phyloP scores from a whole-genome alignment of 1,139 yeast genomes.

The Suhomyces yuchorum region DNA sequence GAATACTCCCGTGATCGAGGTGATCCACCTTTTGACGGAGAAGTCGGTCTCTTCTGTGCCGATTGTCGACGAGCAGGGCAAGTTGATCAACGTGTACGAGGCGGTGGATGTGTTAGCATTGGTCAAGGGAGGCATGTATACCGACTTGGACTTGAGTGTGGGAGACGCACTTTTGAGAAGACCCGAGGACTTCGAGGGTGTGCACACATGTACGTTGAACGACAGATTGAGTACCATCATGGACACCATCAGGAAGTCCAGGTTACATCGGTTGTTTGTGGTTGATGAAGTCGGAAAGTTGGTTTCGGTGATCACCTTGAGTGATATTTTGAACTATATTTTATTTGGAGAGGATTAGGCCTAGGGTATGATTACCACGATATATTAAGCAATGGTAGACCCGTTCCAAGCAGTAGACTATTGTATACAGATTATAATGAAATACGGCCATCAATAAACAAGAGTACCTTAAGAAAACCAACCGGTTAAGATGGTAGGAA shows the following conservation, averaged over 20 bases:
- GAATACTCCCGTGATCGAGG: constrained; percentile 94
- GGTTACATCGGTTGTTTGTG: constrained; percentile 89
- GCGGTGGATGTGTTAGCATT: constrained; percentile 92
- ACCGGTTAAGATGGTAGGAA: too few species aligned
- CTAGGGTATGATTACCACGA: neutral
- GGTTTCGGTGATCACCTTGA: constrained; percentile 82
- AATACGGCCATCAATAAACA: too few species aligned
- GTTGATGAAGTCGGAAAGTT: constrained; percentile 81
- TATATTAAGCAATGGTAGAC: neutral
- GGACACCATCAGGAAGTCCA: constrained; percentile 89
- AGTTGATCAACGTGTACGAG: constrained; percentile 87
- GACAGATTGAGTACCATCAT: constrained; percentile 89
- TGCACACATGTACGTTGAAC: constrained; percentile 87
- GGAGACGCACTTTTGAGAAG: constrained; percentile 96
- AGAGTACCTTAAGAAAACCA: too few species aligned
- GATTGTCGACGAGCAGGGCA: constrained; percentile 76
- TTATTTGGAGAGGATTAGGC: constrained; percentile 61
- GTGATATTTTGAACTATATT: constrained; percentile 87
- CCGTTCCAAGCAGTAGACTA: neutral
- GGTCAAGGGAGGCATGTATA: constrained; percentile 92
- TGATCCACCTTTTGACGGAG: constrained; percentile 77
- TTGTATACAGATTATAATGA: too few species aligned
- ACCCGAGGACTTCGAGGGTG: constrained; percentile 97
- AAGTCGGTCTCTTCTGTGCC: constrained; percentile 90
- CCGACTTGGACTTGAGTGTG: constrained; percentile 86